Conservation (phyloP, 2,329 filamentous ascomycete species). For the Fusarium temperatum region DNA sequence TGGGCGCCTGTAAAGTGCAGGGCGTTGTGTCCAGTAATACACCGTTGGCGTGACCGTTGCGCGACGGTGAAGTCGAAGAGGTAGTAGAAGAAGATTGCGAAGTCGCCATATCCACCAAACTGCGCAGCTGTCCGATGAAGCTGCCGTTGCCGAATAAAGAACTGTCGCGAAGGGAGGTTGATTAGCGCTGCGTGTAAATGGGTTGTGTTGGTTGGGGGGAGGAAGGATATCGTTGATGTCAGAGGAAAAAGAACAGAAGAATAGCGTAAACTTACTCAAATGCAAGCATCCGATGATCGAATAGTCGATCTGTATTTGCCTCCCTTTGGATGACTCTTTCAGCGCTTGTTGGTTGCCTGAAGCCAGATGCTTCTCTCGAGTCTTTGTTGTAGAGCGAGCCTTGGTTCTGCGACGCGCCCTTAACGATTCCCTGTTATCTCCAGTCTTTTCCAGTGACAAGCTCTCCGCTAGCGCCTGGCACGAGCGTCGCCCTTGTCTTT, state of each 20-base stretch:
- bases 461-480: constrained; percentile 40
- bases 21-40: constrained; percentile 36
- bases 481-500: constrained; percentile 40
- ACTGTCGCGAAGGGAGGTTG: constrained; percentile 8
- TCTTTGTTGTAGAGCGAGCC: background rate
- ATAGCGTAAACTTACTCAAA: constrained; percentile 41
- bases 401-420: constrained; percentile 34
- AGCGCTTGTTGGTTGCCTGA: constrained; percentile 30
- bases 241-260: background rate
- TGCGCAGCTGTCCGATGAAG: constrained; percentile 44
- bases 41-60: background rate
- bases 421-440: constrained; percentile 39
- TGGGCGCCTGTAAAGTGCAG: constrained; percentile 39
- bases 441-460: constrained; percentile 28
- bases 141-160: constrained; percentile 40
- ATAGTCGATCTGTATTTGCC: background rate
- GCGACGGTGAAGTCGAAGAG: constrained; percentile 14
- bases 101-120: constrained; percentile 43
- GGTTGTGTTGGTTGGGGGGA: background rate
- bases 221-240: background rate
- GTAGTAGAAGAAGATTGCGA: constrained; percentile 22
- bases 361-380: constrained; percentile 20
- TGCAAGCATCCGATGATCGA: constrained; percentile 37
- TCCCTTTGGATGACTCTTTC: constrained; percentile 25
- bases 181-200: constrained; percentile 18